Base-by-base conservation (phyloP, 202 grass and related monocot species). In the Schoenoplectus tabernaemontani region DNA sequence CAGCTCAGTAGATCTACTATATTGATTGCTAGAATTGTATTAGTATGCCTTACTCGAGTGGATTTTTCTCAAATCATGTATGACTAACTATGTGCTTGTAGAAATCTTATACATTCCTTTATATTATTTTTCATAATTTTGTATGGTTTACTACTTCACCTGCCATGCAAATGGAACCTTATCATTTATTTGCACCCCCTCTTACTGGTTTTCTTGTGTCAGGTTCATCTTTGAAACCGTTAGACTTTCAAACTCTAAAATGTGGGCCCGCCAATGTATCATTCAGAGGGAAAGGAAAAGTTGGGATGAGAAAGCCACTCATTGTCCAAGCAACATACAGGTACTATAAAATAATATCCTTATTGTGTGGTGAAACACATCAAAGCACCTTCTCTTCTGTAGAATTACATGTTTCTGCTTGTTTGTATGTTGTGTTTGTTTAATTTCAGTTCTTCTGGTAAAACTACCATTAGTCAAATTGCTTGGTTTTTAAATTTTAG, bases 271-370 rank as follows among this genome's bases (percentile, higher is more conserved):
- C 17, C 67, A 83, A 23, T 46, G 34, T 83, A 44, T 59, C 81
- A 60, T 83, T 83, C 39, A 59, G 67, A 51, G n/a, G 62, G 33
- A 83, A 83, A 34, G 67, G 53, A 23, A 83, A 75, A 36, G 20
- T 58, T 30, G 65, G 17, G 16, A 72, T 54, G 39, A 59, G 51
- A 83, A 83, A 76, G 41, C 4, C 43, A 61, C 26, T 62, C 3
- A 22, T 23, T 1, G 20, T 83, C 8, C 81, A 60, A 75, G 81
- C 81, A 69, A 59, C 81, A 19, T 60, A 62, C 66, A 60, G 81
- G 81, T 83, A 83, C 26, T 59, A 2, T 20, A 30, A 64, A 80
- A 48, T 19, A 12, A 38, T 66, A 10, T 64, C 53, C 8, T 56
- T 56, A 20, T 28, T 28, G 28, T 28, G 30, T 75, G 9, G 28